Conservation (phyloP, 768 basidiomycete genomes). For the Suillus decipiens region DNA sequence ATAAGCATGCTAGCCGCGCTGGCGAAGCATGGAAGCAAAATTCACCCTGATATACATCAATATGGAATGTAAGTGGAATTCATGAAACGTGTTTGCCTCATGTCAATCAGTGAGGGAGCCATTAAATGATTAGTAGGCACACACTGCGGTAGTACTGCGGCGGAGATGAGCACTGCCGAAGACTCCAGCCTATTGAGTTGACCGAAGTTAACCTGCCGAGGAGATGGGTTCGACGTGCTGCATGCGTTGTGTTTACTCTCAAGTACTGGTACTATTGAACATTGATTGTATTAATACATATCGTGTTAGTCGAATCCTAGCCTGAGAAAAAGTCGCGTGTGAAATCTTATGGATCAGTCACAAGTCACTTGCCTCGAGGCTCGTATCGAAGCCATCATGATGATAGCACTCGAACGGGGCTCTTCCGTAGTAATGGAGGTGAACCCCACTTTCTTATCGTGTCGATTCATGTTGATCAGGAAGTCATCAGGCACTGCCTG, state of each 20-base stretch:
- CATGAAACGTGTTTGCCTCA: constrained; percentile 5
- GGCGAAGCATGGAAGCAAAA: not conserved
- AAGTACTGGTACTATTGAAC: too few relatives aligned
- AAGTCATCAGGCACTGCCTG: not conserved
- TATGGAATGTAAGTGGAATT: not conserved
- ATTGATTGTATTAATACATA: too few relatives aligned
- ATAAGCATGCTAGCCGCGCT: not conserved
- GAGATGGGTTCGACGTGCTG: not conserved
- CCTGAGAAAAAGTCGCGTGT: not conserved
- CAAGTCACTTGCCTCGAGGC: not conserved
- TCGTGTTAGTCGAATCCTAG: too few relatives aligned
- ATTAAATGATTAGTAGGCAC: not conserved
- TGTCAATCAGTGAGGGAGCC: not conserved
- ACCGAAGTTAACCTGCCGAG: not conserved
- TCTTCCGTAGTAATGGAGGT: not conserved
- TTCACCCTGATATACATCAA: not conserved
- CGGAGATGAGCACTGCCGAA: not conserved
- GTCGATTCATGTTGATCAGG: not conserved
- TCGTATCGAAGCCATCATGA: not conserved
- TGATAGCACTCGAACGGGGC: not conserved
- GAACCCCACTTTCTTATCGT: not conserved
- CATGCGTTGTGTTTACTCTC: not conserved
- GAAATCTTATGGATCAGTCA: not conserved
- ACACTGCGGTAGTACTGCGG: not conserved
- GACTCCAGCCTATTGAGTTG: not conserved